Conservation (phyloP, 306 rosid species). For the Quercus variabilis region DNA sequence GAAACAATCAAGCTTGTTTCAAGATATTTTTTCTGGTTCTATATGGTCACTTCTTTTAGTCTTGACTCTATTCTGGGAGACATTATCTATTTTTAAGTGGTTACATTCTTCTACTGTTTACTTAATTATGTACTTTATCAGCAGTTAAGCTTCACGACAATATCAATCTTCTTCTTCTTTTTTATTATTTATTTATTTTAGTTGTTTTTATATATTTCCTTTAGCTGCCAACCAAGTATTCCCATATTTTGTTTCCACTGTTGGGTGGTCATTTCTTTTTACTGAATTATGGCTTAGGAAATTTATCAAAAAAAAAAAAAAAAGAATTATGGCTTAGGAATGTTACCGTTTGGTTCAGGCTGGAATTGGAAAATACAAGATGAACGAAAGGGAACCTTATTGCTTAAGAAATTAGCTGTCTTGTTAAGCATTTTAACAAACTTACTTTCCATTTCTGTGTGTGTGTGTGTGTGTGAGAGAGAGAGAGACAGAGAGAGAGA, state of each 20-base stretch:
- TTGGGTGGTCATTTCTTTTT: not conserved
- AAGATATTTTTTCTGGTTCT: constrained; percentile 3
- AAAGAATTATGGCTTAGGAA: not conserved
- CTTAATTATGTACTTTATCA: not conserved
- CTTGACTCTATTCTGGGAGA: not conserved
- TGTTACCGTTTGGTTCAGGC: not conserved
- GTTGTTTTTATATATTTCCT: not conserved
- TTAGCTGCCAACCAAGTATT: not conserved
- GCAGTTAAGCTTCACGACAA: not conserved
- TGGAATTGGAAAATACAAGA: not conserved
- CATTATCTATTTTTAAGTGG: not conserved
- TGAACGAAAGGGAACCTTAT: not conserved
- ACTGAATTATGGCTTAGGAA: not conserved
- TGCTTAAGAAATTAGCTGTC: not conserved
- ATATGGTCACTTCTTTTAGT: not conserved
- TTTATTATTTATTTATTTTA: not conserved
- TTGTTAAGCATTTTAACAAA: not conserved
- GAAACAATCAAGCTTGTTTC: not conserved
- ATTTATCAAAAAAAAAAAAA: no score
- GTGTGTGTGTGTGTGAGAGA: not conserved
- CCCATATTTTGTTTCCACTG: no score
- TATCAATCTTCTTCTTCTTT: not conserved
- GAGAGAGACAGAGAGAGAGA: no score
- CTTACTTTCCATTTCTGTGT: not conserved
- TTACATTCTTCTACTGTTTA: not conserved